A percentile compares a stretch with the other conserved stretches of the same genome.
Conservation (phyloP, 2,329 filamentous ascomycete species). For the Fusarium veterinarium region DNA sequence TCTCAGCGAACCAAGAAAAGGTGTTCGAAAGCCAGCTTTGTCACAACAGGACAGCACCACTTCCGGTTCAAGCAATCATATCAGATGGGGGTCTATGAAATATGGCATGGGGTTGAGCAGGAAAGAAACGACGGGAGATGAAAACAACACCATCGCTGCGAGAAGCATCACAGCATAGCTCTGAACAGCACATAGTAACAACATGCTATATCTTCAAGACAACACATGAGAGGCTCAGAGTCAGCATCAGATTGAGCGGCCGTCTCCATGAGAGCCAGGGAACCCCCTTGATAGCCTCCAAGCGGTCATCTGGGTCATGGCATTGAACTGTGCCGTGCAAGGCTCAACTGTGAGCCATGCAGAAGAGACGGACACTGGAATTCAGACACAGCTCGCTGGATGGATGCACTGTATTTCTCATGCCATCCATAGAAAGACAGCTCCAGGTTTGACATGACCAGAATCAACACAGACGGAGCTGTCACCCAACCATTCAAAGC, state of each 20-base stretch:
- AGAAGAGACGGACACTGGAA: neutral
- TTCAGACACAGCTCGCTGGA: neutral
- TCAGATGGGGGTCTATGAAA: slow-evolving; percentile 3
- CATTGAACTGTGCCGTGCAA: slow-evolving; percentile 3
- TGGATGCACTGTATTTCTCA: neutral
- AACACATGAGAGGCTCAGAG: slow-evolving; percentile 29
- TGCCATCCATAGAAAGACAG: slow-evolving; percentile 28
- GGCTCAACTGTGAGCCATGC: slow-evolving; percentile 17
- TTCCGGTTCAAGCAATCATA: slow-evolving; percentile 18
- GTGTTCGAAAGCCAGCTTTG: slow-evolving; percentile 14
- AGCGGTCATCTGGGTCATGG: slow-evolving; percentile 17
- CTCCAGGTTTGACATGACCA: slow-evolving; percentile 30
- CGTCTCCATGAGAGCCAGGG: slow-evolving; percentile 21
- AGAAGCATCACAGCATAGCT: slow-evolving; percentile 23
- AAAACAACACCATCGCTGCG: slow-evolving; percentile 32
- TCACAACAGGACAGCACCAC: slow-evolving; percentile 14
- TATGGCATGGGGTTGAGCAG: slow-evolving; percentile 10
- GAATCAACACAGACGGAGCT: slow-evolving; percentile 22
- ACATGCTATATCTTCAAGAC: slow-evolving; percentile 28
- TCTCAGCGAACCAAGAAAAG: slow-evolving; percentile 11
- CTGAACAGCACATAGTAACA: slow-evolving; percentile 20
- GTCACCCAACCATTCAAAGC: neutral
- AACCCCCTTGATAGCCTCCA: slow-evolving; percentile 15
- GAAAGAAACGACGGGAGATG: slow-evolving; percentile 15
- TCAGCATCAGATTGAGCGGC: slow-evolving; percentile 26